Evolutionary conservation across 2,329 filamentous ascomycete genomes (phyloP), one percentile per base, ranked within the genome.

Genomic region (Orbilia ellipsospora): DNA sequence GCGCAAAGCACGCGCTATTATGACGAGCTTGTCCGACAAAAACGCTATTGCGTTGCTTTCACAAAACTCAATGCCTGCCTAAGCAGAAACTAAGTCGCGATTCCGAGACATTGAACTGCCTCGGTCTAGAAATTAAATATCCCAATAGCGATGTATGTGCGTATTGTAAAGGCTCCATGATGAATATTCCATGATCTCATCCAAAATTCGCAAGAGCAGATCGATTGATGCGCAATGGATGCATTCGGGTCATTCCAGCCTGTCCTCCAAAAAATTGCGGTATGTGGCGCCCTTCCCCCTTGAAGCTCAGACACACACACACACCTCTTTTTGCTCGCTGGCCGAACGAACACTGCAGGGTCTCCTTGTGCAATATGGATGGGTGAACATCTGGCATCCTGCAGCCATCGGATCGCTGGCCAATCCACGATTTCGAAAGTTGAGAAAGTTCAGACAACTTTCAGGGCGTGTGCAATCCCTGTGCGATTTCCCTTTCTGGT

Each of bases 321-420:
- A 31, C 28, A 3, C 31, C 8, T 6, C 8, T 36, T 36, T 36
- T 36, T 36, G 31, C 31, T 36, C 31, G 31, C 31, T 36, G 31
- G 28, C 10, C 20, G 13, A 48, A 48, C 44, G 15, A 40, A 16
- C 28, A 10, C 23, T 15, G 26, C 15, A 42, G 54, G 15, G 31
- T 36, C 28, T 42, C 54, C 54, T 59, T 59, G 55, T 40, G 36
- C 55, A 59, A 59, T 45, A 45, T 15, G 2, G 26, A 31, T 42
- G 57, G 50, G 62, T 64, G 60, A 44, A 72, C 31, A 36, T 36
- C 31, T 36, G 31, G 31, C 31, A 36, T 36, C 3, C 31, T 36
- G 31, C 31, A 36, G 55, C 52, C 60, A 60, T 72, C 67, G 60
- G 52, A 48, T 72, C 60, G 59, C 60, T 31, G 55, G 60, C 67